A percentile compares a stretch with the other conserved stretches of the same genome.
Evolutionary conservation across 768 basidiomycete species (phyloP).

Genomic region (Sarcodon sp.): DNA sequence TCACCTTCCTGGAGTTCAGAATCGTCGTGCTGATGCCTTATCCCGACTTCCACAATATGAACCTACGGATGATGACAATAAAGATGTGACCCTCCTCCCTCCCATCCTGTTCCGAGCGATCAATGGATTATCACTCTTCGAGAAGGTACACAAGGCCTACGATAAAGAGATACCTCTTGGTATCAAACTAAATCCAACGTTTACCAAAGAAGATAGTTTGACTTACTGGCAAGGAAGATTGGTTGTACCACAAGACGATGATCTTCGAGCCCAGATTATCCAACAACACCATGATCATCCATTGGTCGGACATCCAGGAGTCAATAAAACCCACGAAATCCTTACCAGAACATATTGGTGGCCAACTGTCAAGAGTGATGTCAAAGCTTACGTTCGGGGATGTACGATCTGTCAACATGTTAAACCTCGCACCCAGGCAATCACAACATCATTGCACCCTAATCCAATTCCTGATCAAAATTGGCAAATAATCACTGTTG

Average conservation of each 20-base stretch:
- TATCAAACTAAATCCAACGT: too few species aligned
- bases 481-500: slow-evolving; percentile 14
- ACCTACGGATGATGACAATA: neutral
- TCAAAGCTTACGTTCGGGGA: slow-evolving; percentile 14
- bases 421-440: slow-evolving; percentile 11
- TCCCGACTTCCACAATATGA: neutral
- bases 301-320: too few species aligned
- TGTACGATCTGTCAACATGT: slow-evolving; percentile 13
- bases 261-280: too few species aligned
- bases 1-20: slow-evolving; percentile 2
- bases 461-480: slow-evolving; percentile 9
- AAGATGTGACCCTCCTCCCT: neutral
- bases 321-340: too few species aligned
- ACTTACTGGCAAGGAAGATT: too few species aligned
- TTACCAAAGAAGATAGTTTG: too few species aligned
- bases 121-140: neutral
- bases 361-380: slow-evolving; percentile 10
- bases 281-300: too few species aligned
- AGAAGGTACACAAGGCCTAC: too few species aligned
- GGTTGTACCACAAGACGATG: too few species aligned
- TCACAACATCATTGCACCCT: slow-evolving; percentile 2
- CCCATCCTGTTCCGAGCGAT: neutral
- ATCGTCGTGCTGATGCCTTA: slow-evolving; percentile 3
- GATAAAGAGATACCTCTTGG: too few species aligned
- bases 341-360: slow-evolving; percentile 15